Base-by-base conservation (phyloP, 2,329 filamentous ascomycete genomes). In the Xylaria sp. region DNA sequence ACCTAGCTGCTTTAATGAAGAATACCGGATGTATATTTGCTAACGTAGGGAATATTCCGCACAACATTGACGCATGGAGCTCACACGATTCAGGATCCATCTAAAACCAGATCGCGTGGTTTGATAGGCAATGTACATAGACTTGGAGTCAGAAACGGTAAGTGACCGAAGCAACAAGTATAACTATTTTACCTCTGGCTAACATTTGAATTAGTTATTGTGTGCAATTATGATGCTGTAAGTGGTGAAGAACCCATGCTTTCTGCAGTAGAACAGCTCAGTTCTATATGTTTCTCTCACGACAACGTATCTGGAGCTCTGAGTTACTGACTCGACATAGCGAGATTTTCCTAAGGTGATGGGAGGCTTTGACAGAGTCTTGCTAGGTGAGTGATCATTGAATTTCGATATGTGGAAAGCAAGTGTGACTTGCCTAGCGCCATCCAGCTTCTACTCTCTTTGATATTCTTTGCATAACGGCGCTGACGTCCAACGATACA, bases 91-190 rank as follows among this genome's bases (percentile, higher is more conserved):
- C 13, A 72, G 69, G 96, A 99, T 88, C 90, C 93, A 75, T 98
- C 92, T 86, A 97, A 97, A 82, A 85, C 90, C 69, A 92, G 96
- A 89, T 89, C 94, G 59, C 98, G 98, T 84, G 96, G 94, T 92
- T 85, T 99, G 63, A 98, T 99, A 74, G 96, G 96, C 84, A 98
- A 99, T 84, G 93, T 98, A 71, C 95, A 98, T 83, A 93, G 96
- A 79, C 87, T 98, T 13, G 96, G 96, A 56, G 93, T 92, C 73
- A 94, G 93, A 80, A 99, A 99, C 82, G 69, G 69, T 72, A 67
- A 61, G 67, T 44, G 13, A 20, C 18, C 62, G 52, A 25, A 23
- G 39, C 31, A 37, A 9, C 7, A 57, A 18, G 18, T 18, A 37
- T 28, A 3, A 18, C 44, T 3, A 8, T 13, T 41, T 51, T 20